Evolutionary conservation across 768 basidiomycete species (phyloP).

Genomic region (Cyathus striatus): DNA sequence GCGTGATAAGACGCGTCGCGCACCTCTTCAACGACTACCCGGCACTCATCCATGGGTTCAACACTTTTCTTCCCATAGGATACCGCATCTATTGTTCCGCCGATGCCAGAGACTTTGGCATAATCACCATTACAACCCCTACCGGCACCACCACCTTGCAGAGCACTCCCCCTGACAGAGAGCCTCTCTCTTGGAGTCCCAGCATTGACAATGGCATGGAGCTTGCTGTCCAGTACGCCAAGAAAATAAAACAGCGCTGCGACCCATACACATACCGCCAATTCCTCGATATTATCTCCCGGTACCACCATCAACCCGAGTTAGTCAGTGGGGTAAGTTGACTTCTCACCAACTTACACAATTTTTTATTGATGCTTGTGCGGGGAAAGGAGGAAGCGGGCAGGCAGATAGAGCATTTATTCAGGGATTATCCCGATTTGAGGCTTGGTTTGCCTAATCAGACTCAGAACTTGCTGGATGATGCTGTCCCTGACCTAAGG

Average conservation of each 20-base stretch:
- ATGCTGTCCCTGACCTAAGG: too few relatives aligned
- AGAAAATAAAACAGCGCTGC: constrained; percentile 93
- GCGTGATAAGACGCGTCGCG: constrained; percentile 94
- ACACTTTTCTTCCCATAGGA: constrained; percentile 92
- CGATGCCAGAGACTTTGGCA: constrained; percentile 54
- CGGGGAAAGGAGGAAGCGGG: constrained; percentile 51
- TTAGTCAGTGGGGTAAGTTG: constrained; percentile 51
- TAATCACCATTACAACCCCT: constrained; percentile 77
- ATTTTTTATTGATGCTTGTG: background rate
- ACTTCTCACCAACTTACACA: background rate
- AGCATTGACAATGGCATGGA: constrained; percentile 46
- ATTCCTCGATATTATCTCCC: constrained; percentile 71
- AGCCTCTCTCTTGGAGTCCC: constrained; percentile 24
- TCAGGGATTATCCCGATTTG: constrained; percentile 73
- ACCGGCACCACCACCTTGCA: constrained; percentile 58
- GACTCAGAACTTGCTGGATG: constrained; percentile 46
- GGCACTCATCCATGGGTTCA: constrained; percentile 92
- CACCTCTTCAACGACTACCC: constrained; percentile 89
- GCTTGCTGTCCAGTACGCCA: constrained; percentile 89
- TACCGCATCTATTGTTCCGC: constrained; percentile 85
- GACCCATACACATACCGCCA: constrained; percentile 82
- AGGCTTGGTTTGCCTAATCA: constrained; percentile 69
- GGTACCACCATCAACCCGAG: constrained; percentile 56
- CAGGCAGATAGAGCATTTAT: constrained; percentile 59
- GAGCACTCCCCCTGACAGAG: constrained; percentile 36